Conservation (phyloP, 2,329 filamentous ascomycete genomes). For the Lojkania enalia region DNA sequence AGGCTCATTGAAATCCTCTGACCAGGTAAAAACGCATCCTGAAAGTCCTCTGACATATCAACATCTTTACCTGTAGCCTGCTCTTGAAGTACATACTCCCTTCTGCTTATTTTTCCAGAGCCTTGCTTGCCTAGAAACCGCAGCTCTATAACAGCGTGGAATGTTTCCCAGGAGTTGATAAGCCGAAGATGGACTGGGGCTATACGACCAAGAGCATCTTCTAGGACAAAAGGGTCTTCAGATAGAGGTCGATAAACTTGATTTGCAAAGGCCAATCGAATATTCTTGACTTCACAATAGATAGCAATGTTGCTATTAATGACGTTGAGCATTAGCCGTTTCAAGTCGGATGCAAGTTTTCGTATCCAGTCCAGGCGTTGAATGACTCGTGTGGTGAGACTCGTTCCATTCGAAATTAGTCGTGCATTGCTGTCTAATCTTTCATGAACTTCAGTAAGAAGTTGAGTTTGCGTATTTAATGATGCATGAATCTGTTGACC, state of each 20-base stretch:
- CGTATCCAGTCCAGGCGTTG: neutral
- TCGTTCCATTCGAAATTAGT: no score
- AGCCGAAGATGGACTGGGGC: conserved; percentile 9
- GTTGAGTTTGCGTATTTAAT: no score
- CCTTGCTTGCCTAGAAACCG: conserved; percentile 3
- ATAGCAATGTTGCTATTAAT: neutral
- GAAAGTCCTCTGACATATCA: neutral
- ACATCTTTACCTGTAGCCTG: neutral
- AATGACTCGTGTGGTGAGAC: no score
- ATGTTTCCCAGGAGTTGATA: conserved; percentile 9
- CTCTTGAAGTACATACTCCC: conserved; percentile 2
- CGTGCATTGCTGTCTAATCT: no score
- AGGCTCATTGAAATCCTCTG: neutral
- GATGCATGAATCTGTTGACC: no score
- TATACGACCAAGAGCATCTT: conserved; percentile 9
- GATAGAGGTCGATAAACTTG: neutral
- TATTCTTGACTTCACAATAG: neutral
- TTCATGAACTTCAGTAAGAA: no score
- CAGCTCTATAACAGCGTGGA: conserved; percentile 7
- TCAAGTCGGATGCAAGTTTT: neutral
- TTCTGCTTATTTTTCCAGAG: neutral
- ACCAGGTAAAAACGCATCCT: neutral
- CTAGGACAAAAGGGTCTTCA: conserved; percentile 6
- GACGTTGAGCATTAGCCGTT: neutral
- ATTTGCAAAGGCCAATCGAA: neutral